A percentile compares a stretch with the other conserved stretches of the same genome.
Conservation (phyloP, 2,329 filamentous ascomycete genomes). For the Tolypocladium guangdongense region DNA sequence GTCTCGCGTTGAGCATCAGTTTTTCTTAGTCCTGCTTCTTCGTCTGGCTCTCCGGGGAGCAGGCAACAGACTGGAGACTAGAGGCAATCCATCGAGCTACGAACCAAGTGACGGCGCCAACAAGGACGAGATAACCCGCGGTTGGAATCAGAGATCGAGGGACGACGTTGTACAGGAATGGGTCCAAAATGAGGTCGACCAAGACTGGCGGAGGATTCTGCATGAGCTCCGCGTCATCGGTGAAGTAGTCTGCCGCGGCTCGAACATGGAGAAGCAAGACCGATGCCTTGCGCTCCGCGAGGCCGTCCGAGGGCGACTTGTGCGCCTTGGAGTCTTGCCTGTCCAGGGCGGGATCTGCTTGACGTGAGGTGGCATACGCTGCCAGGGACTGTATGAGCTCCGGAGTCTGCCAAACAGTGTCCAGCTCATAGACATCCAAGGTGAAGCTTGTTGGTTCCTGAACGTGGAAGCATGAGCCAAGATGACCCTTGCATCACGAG, state of each 20-base stretch:
- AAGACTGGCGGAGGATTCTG: constrained; percentile 57
- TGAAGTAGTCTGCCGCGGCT: constrained; percentile 78
- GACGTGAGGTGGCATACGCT: constrained; percentile 44
- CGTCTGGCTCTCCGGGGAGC: constrained; percentile 10
- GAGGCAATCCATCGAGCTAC: constrained; percentile 25
- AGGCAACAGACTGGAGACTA: constrained; percentile 16
- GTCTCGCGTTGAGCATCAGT: not conserved
- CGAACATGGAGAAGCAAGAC: constrained; percentile 62
- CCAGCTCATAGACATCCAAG: constrained; percentile 53
- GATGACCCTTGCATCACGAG: not conserved
- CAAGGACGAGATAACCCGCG: constrained; percentile 51
- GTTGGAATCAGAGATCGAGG: constrained; percentile 69
- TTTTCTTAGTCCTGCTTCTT: constrained; percentile 26
- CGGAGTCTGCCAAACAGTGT: constrained; percentile 49
- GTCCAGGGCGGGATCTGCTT: constrained; percentile 12
- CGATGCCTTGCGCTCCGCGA: constrained; percentile 27
- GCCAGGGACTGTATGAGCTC: constrained; percentile 55
- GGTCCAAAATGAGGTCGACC: constrained; percentile 78
- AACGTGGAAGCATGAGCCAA: not conserved
- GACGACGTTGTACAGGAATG: constrained; percentile 68
- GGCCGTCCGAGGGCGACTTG: not conserved
- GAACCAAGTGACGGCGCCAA: constrained; percentile 41
- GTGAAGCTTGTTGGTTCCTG: constrained; percentile 81
- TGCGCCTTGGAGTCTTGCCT: not conserved
- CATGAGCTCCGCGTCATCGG: constrained; percentile 67